Evolutionary conservation across 768 basidiomycete species (phyloP), one percentile per base, ranked within the genome.

Genomic region (Lactifluus volemus): DNA sequence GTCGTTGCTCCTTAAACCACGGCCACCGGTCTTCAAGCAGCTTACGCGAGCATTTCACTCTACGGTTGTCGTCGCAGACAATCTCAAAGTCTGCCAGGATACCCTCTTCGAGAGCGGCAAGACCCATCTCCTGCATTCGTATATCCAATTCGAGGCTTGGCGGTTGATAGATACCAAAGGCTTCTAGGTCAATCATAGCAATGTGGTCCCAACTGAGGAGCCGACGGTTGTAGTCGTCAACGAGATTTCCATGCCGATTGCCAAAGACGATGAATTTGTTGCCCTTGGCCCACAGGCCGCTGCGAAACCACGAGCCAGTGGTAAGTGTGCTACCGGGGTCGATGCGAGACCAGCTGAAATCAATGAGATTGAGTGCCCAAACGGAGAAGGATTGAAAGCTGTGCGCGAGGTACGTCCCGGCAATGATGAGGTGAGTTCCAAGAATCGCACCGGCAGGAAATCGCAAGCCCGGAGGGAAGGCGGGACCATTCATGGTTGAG

Each of bases 371-470:
- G 49, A 99, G 84, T 1, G 91, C 89, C 95, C 95, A 99, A 60
- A 98, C 89, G 10, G 93, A 94, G 73, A 94, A 99, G 30, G 91
- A 92, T 69, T 96, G 94, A 67, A 90, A 91, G 45, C 88, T 87
- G 69, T 94, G 90, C 0, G 95, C 92, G 60, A 99, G 86, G 70
- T 97, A 97, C 19, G 93, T 96, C 34, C 96, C 96, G 9, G 92
- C 93, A 55, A 98, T 86, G 72, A 99, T 88, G 70, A 99, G 82
- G 71, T 93, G 85, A 36, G 84, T 85, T 34, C 95, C 97, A 7
- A 97, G 76, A 63, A 98, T 85, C 36, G 92, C 92, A 19, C 95
- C 96, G 0, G 93, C 90, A 6, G 96, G 96, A 76, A 99, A 99
- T 9, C 96, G 88, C 48, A 98, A 83, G 12, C 96, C 96, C 0